Conservation (phyloP, 257 asterid genomes). For the Solanum commersonii region DNA sequence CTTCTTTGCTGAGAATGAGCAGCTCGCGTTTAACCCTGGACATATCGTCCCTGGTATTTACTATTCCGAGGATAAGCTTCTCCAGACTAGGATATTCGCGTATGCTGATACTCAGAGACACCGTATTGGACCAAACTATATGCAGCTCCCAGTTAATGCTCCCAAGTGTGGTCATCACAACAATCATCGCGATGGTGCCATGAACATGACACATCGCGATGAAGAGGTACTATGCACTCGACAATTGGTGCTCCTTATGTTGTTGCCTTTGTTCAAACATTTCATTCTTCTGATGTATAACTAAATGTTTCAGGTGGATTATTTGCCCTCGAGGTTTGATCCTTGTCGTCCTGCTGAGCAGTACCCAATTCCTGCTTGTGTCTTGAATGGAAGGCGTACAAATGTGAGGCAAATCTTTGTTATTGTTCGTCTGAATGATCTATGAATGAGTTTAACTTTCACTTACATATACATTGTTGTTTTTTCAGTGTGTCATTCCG, state of each 20-base stretch:
- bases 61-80: conserved; percentile 62
- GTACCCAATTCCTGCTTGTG: conserved; percentile 42
- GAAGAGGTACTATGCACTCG: conserved; percentile 42
- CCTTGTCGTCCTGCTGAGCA: conserved; percentile 54
- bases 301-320: conserved; percentile 36
- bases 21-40: conserved; percentile 60
- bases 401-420: conserved; percentile 16
- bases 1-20: conserved; percentile 68
- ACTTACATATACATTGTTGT: not conserved
- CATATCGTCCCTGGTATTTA: conserved; percentile 53
- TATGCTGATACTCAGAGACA: conserved; percentile 75
- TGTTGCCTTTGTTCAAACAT: not conserved
- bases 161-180: conserved; percentile 61
- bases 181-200: conserved; percentile 66
- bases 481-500: conserved; percentile 29
- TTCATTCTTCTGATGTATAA: not conserved
- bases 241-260: not conserved
- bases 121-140: conserved; percentile 73
- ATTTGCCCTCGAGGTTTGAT: conserved; percentile 72
- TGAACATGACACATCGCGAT: conserved; percentile 76
- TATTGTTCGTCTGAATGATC: not conserved
- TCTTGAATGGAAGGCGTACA: conserved; percentile 48
- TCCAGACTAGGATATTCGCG: conserved; percentile 53
- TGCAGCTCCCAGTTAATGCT: conserved; percentile 69
- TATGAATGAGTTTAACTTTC: not conserved